phyloP scores from a whole-genome alignment of 108 stramenopile genomes.

The Cylindrotheca fusiformis region DNA sequence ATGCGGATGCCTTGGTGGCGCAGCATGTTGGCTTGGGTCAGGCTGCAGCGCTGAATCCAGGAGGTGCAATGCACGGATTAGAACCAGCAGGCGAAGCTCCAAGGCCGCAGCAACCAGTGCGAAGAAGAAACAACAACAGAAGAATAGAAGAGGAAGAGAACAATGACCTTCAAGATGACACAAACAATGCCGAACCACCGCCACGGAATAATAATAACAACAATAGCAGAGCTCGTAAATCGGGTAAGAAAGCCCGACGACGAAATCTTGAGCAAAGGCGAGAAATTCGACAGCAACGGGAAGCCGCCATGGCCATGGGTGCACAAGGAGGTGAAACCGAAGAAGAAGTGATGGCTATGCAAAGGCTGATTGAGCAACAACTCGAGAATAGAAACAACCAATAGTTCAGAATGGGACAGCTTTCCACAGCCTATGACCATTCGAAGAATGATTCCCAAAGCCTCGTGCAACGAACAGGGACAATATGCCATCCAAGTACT shows the following conservation, averaged over 20 bases:
- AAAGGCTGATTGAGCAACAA: constrained; percentile 50
- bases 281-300: constrained; percentile 67
- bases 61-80: neutral
- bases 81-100: constrained; percentile 1
- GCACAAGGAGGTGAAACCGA: constrained; percentile 39
- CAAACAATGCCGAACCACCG: constrained; percentile 10
- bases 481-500: too few relatives aligned
- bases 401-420: too few relatives aligned
- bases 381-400: too few relatives aligned
- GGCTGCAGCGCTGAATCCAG: constrained; percentile 6
- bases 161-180: constrained; percentile 16
- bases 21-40: constrained; percentile 71
- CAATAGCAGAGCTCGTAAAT: constrained; percentile 38
- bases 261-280: constrained; percentile 60
- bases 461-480: too few relatives aligned
- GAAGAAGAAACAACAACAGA: neutral
- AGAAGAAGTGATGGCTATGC: constrained; percentile 38
- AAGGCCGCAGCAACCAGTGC: neutral
- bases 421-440: too few relatives aligned
- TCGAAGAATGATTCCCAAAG: too few relatives aligned
- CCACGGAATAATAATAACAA: constrained; percentile 29
- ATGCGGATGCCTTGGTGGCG: constrained; percentile 66
- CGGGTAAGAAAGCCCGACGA: constrained; percentile 66
- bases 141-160: constrained; percentile 27
- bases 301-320: constrained; percentile 74